Percentiles rank a stretch among this genome's conserved stretches.
Evolutionary conservation across 2,329 filamentous ascomycete species (phyloP).

Genomic region (Phyllosticta ampelicida): DNA sequence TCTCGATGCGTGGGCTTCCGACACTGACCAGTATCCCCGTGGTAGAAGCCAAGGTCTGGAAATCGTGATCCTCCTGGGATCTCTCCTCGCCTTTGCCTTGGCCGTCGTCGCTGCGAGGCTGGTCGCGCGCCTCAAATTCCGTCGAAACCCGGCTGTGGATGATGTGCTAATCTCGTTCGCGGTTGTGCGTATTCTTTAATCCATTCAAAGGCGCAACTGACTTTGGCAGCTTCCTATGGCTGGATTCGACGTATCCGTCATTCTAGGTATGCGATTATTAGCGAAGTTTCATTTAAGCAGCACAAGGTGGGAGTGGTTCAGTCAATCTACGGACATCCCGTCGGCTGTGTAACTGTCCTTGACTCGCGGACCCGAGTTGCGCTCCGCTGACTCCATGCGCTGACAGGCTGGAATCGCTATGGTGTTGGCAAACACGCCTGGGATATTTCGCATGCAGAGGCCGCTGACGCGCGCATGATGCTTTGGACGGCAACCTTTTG

Average conservation of each 20-base stretch:
- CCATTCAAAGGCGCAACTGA: not conserved
- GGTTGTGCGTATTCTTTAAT: not conserved
- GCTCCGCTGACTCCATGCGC: not conserved
- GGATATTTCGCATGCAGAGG: not conserved
- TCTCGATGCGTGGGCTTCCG: not conserved
- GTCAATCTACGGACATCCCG: not conserved
- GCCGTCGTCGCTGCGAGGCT: not conserved
- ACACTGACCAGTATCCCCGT: not conserved
- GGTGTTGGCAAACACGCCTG: slow-evolving; percentile 8
- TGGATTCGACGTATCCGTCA: not conserved
- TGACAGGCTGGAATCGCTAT: not conserved
- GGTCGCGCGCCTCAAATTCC: not conserved
- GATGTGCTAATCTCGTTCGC: slow-evolving; percentile 1
- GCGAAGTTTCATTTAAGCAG: not conserved
- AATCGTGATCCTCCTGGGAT: not conserved
- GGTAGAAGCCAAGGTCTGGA: not conserved
- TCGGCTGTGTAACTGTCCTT: not conserved
- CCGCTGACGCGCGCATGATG: not conserved
- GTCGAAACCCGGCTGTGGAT: slow-evolving; percentile 1
- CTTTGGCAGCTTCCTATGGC: not conserved
- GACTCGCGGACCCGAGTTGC: not conserved
- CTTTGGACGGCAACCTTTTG: not conserved
- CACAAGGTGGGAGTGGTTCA: not conserved
- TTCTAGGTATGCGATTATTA: not conserved
- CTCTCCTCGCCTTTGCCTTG: not conserved